These are phyloP conservation scores for Russula vinacea DNA, from an alignment of 768 basidiomycete species.

Conservation along the genomic window DNA sequence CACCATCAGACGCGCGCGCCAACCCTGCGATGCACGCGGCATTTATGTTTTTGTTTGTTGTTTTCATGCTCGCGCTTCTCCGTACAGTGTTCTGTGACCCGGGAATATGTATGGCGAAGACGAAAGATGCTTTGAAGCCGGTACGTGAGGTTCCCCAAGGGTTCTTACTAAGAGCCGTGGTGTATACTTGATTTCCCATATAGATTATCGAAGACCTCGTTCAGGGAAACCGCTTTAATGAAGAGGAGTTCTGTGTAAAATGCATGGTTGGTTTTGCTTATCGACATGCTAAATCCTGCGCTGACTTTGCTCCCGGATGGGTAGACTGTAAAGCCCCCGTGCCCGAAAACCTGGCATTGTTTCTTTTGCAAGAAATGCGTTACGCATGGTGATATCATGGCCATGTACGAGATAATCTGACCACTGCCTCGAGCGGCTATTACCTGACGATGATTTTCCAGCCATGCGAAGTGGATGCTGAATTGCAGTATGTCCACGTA, in stretches of 20 bases:
- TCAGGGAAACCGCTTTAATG: neutral
- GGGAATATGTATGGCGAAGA: neutral
- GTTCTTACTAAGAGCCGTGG: neutral
- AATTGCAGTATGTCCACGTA: constrained; percentile 15
- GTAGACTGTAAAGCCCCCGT: neutral
- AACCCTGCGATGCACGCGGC: neutral
- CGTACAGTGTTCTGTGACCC: constrained; percentile 3
- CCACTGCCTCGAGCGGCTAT: too few relatives aligned
- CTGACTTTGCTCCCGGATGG: neutral
- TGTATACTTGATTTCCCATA: neutral
- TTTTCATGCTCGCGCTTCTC: constrained; percentile 1
- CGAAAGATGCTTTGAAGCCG: constrained; percentile 4
- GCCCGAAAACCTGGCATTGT: constrained; percentile 11
- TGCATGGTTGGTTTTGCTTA: constrained; percentile 4
- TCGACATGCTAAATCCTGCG: neutral
- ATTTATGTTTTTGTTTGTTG: neutral
- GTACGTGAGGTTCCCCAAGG: neutral
- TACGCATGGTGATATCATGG: neutral
- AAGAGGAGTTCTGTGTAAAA: constrained; percentile 3
- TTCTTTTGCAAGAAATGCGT: constrained; percentile 18
- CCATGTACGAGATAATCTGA: neutral
- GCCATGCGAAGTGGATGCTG: neutral
- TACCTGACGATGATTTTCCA: neutral
- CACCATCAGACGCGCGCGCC: neutral
- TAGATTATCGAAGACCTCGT: constrained; percentile 13